Evolutionary conservation across 306 rosid genomes (phyloP), one percentile per base, ranked within the genome.

Genomic region (Cicer chorassanicum): DNA sequence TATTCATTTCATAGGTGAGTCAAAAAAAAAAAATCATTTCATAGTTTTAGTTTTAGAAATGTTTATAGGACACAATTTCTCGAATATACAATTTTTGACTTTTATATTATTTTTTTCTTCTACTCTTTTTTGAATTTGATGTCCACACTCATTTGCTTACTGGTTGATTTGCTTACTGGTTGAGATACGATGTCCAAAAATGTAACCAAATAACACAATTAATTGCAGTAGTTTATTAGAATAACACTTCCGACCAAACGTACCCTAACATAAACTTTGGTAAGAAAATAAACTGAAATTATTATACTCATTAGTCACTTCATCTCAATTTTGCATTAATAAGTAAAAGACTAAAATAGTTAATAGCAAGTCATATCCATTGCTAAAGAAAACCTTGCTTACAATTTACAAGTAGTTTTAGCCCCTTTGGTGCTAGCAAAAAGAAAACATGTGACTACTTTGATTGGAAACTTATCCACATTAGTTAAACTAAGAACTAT

Each of bases 391-490:
- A 68, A 56, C 41, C 13, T 44, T 60, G 49, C 34, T 44, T 76
- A 18, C 70, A 75, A 59, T 29, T 57, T 67, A 40, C 80, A 79
- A 15, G 13, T 57, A 59, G 29, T 51, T 63, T 38, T 63, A 68
- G 21, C 7, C 49, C 4, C 21, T 64, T 59, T 21, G 45, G 18
- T 6, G 18, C 11, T 60, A 16, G 39, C 53, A 55, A 77, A 59
- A 60, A 16, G 4, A 12, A 6, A 57, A 49, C 0, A 15, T 41
- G 38, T 11, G 34, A 29, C 67, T 14, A 54, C 70, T 15, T 61
- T 14, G 1, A 16, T 60, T 14, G 34, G 16, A 49, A 74, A 67
- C 59, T 46, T 66, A 9, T 73, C 38, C 41, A 16, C 45, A 65
- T 41, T 39, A 57, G 42, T 59, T 34, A 42, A 42, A 34, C 68